Evolutionary conservation across 768 basidiomycete species (phyloP), one percentile per base, ranked within the genome.

Genomic region (Tricholoma hemisulphureum): DNA sequence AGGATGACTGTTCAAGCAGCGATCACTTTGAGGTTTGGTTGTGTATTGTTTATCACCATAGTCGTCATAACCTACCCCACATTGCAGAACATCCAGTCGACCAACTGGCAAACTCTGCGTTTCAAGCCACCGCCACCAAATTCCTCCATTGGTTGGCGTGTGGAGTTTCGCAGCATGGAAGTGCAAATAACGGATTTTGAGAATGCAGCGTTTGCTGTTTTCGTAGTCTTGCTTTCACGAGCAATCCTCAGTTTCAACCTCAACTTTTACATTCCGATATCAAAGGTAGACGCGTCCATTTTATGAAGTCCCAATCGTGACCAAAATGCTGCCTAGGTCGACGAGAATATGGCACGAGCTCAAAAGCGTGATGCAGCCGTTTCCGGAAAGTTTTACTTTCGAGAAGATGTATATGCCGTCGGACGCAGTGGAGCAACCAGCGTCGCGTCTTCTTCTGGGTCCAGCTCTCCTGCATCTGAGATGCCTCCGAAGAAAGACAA

Each of bases 101-200:
- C 97, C 4, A 99, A 99, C 67, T 99, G 97, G 97, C 97, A 99
- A 75, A 98, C 97, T 0, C 79, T 99, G 29, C 85, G 97, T 49
- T 99, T 99, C 83, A 99, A 99, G 71, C 97, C 97, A 2, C 97
- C 97, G 11, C 96, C 97, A 24, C 88, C 92, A 4, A 87, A 91
- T 55, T 94, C 96, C 5, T 71, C 85, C 6, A 98, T 98, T 55
- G 97, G 96, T 29, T 99, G 97, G 97, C 82, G 97, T 37, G 96
- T 98, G 4, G 97, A 99, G 71, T 99, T 99, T 75, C 82, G 97
- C 57, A 93, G 91, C 70, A 98, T 98, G 97, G 97, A 99, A 71
- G 95, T 98, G 2, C 97, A 98, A 68, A 84, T 98, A 69, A 98
- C 97, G 8, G 97, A 99, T 75, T 99, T 95, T 66, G 97, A 98